Conservation (phyloP, 1,139 yeast genomes). For the Scheffersomyces parashehatae region DNA sequence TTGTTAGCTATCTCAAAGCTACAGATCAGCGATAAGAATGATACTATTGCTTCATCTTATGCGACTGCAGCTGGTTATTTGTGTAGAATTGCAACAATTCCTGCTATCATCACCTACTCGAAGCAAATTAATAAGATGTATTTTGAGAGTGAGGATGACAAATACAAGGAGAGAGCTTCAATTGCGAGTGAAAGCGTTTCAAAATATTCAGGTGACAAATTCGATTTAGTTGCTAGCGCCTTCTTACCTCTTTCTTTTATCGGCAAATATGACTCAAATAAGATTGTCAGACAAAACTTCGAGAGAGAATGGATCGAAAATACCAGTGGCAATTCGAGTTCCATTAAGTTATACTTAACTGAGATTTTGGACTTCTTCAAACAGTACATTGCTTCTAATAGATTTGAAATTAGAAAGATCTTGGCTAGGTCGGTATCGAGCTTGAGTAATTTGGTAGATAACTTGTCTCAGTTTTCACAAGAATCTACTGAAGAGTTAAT, state of each 20-base stretch:
- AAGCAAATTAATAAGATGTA: slow-evolving; percentile 53
- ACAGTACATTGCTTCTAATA: slow-evolving; percentile 53
- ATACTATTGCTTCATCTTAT: slow-evolving; percentile 71
- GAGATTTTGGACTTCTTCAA: slow-evolving; percentile 64
- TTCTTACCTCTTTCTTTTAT: slow-evolving; percentile 79
- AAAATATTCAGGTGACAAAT: slow-evolving; percentile 68
- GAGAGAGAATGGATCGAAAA: slow-evolving; percentile 79
- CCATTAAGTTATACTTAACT: slow-evolving; percentile 67
- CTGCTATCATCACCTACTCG: slow-evolving; percentile 56
- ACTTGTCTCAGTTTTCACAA: slow-evolving; percentile 30
- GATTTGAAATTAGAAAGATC: slow-evolving; percentile 67
- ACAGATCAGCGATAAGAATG: slow-evolving; percentile 71
- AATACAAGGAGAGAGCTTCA: slow-evolving; percentile 55
- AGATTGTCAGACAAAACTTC: slow-evolving; percentile 49
- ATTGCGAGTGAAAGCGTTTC: slow-evolving; percentile 68
- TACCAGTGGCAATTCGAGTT: slow-evolving; percentile 69
- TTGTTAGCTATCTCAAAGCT: slow-evolving; percentile 56
- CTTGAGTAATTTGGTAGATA: slow-evolving; percentile 49
- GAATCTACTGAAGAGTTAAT: slow-evolving; percentile 41
- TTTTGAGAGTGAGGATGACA: slow-evolving; percentile 57
- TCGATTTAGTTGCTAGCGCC: slow-evolving; percentile 60
- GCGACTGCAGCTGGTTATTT: slow-evolving; percentile 83
- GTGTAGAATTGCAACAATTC: slow-evolving; percentile 62
- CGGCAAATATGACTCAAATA: slow-evolving; percentile 68
- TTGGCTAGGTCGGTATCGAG: slow-evolving; percentile 72